Percentiles rank a stretch among this genome's conserved stretches.
phyloP scores from a whole-genome alignment of 805 yeast genomes.

The Tanozyma kutaoensis region DNA sequence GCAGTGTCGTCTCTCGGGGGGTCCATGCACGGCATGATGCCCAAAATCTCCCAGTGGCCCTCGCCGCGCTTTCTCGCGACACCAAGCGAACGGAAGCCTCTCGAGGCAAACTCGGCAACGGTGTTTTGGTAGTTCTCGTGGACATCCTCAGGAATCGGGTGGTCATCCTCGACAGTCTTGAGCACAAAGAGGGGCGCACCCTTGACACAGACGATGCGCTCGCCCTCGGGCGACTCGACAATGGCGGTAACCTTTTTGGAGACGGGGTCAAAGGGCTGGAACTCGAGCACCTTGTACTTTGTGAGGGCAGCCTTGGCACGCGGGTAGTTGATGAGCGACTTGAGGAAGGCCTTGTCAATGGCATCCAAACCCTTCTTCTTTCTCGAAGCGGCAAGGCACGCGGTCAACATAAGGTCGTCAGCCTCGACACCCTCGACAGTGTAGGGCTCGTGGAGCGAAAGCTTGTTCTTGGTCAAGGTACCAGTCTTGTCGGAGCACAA shows the following conservation, averaged over 20 bases:
- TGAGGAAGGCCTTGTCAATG: conserved; percentile 92
- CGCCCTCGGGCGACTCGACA: conserved; percentile 94
- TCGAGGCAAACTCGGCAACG: conserved; percentile 94
- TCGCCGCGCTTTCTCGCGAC: conserved; percentile 98
- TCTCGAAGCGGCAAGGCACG: conserved; percentile 95
- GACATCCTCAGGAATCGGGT: conserved; percentile 88
- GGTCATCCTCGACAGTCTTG: conserved; percentile 94
- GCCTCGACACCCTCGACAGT: conserved; percentile 95
- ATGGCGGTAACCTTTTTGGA: conserved; percentile 92
- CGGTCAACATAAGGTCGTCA: conserved; percentile 93
- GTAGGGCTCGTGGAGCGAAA: conserved; percentile 93
- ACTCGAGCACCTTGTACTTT: conserved; percentile 88
- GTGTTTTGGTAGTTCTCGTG: conserved; percentile 92
- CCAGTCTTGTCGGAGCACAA: conserved; percentile 98
- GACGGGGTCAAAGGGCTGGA: conserved; percentile 97
- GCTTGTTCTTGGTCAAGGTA: conserved; percentile 94
- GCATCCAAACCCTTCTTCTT: conserved; percentile 98
- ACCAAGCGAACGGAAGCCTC: conserved; percentile 98
- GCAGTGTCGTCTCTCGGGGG: conserved; percentile 99
- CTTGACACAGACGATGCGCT: conserved; percentile 88
- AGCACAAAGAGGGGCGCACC: conserved; percentile 97
- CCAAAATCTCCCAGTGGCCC: conserved; percentile 95
- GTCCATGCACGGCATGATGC: conserved; percentile 98
- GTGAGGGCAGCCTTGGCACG: conserved; percentile 86
- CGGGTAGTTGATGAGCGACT: conserved; percentile 79